Base-by-base conservation (phyloP, 2,329 filamentous ascomycete genomes). In the Metarhizium rileyi region DNA sequence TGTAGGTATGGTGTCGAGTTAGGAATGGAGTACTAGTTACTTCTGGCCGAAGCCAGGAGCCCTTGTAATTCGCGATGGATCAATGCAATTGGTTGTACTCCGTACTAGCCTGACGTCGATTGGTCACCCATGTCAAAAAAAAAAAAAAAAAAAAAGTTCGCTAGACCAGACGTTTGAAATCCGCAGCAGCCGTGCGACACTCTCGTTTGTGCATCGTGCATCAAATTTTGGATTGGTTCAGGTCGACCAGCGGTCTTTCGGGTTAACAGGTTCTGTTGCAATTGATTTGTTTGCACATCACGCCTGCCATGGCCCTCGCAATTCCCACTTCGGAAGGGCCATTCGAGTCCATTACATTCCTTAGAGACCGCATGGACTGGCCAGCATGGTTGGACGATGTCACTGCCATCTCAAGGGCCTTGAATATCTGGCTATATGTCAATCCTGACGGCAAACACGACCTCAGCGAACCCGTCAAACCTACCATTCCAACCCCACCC, bases 401-500 rank as follows among this genome's bases (percentile, higher is more conserved):
- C 10, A 35, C 41, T 18, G 35, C 28, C 20, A 41, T 53, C 25
- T 43, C 54, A 22, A 49, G 27, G 14, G 27, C 47, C 4, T 26
- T 46, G n/a, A 25, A 45, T 7, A 18, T 55, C 16, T 56, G 54
- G 54, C 16, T 42, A 6, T 56, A 51, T 25, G 51, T 55, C 42
- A 30, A 56, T 27, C 53, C 54, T 6, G 46, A 47, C 23, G 22
- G 36, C 27, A 30, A 30, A 28, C 12, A 18, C 25, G 30, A 42
- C 12, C 47, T 50, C 38, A 35, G 9, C 23, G 23, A 33, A 44
- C 53, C 51, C 7, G 22, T 14, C n/a, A 43, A 46, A 18, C 53
- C 53, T 1, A 14, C 30, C 16, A 6, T 47, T 3, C 54, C 54
- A 1, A 22, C n/a, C 4, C 28, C 40, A n/a, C 53, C 53, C 14